A percentile compares a stretch with the other conserved stretches of the same genome.
Evolutionary conservation across 257 asterid genomes (phyloP).

Genomic region (Datura wrightii): DNA sequence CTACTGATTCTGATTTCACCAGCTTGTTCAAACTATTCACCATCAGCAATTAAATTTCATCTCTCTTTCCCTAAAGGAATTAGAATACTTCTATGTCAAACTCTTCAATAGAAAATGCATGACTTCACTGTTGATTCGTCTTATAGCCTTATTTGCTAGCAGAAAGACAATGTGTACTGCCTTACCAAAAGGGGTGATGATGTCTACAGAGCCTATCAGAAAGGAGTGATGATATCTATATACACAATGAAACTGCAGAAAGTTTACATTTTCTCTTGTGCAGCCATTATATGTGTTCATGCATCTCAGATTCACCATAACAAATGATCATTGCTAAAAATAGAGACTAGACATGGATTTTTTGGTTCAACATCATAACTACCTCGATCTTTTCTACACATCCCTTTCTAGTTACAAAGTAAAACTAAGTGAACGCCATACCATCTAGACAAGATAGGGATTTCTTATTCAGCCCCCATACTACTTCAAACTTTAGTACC

Average conservation of each 20-base stretch:
- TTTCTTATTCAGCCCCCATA: not conserved
- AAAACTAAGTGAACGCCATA: not conserved
- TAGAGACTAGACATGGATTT: not conserved
- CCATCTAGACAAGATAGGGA: not conserved
- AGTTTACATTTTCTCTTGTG: not conserved
- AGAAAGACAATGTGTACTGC: not conserved
- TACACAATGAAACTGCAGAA: not conserved
- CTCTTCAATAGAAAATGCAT: conserved; percentile 3
- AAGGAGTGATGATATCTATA: not conserved
- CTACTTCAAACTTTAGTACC: not conserved
- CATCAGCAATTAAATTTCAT: not conserved
- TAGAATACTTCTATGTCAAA: not conserved
- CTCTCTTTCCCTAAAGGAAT: not conserved
- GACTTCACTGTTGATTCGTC: not conserved
- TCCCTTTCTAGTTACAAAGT: not conserved
- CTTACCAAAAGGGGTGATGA: not conserved
- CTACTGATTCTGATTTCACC: not conserved
- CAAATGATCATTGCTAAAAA: too few relatives aligned
- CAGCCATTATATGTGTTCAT: not conserved
- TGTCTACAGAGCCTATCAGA: not conserved
- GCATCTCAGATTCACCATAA: not conserved
- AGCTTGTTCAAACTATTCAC: not conserved
- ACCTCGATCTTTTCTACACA: not conserved
- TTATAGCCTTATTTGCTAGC: not conserved
- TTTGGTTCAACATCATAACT: not conserved